These are phyloP conservation scores for Prunella vulgaris DNA, from an alignment of 257 asterid species.

Conservation along the genomic window DNA sequence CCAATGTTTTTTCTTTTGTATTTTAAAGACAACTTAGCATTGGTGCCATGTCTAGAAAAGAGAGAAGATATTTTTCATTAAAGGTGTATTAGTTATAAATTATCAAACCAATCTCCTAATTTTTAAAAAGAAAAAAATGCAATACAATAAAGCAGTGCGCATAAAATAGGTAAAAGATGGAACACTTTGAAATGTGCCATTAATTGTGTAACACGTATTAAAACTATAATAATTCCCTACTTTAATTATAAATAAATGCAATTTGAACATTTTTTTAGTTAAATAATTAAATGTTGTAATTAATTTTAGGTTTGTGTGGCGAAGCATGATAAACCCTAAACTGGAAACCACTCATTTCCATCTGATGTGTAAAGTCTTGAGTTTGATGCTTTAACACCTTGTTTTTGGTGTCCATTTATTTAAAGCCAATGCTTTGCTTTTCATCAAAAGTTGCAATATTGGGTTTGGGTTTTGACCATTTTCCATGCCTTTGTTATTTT, in stretches of 20 bases:
- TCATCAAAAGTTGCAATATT: conserved; percentile 46
- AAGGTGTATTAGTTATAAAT: background rate
- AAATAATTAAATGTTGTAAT: conserved; percentile 2
- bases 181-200: conserved; percentile 8
- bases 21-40: background rate
- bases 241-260: background rate
- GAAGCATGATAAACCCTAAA: conserved; percentile 20
- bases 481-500: conserved; percentile 22
- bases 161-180: background rate
- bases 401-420: conserved; percentile 40
- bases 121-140: background rate
- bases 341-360: conserved; percentile 12
- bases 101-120: background rate
- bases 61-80: background rate
- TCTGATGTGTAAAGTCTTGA: conserved; percentile 39
- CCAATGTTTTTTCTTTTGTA: background rate
- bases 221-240: background rate
- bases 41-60: background rate
- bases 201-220: conserved; percentile 9
- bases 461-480: conserved; percentile 38
- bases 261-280: background rate
- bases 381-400: conserved; percentile 24
- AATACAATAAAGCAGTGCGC: background rate
- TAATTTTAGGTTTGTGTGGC: conserved; percentile 10
- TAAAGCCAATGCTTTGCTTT: conserved; percentile 27